Percentiles rank a stretch among this genome's conserved stretches.
phyloP scores from a whole-genome alignment of 2,329 filamentous ascomycete species.

The Remersonia thermophila region DNA sequence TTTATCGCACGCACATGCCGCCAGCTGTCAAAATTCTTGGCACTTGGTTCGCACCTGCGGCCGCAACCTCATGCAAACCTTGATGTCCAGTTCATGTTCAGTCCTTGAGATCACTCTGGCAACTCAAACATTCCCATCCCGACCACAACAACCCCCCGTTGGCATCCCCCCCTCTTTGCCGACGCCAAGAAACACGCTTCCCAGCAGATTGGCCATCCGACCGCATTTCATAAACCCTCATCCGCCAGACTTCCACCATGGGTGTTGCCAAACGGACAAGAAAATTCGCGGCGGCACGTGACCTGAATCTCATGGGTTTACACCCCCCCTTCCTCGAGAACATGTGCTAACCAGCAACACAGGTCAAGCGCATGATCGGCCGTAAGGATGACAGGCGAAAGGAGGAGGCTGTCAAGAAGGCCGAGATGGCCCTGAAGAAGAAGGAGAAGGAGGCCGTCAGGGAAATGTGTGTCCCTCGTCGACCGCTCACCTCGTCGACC shows the following conservation, averaged over 20 bases:
- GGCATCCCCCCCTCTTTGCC: no score
- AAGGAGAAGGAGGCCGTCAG: constrained; percentile 48
- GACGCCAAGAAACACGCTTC: no score
- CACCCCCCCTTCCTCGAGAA: constrained; percentile 9
- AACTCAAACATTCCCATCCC: no score
- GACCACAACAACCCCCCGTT: no score
- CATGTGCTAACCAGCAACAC: constrained; percentile 10
- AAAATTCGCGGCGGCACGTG: constrained; percentile 57
- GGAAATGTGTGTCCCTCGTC: constrained; percentile 43
- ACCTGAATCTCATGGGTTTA: constrained; percentile 1
- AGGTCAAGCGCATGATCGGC: constrained; percentile 73
- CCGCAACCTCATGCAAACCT: background rate
- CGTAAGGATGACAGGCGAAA: constrained; percentile 70
- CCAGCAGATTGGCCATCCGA: no score
- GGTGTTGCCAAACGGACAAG: constrained; percentile 80
- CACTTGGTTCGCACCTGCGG: background rate
- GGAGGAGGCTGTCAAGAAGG: constrained; percentile 36
- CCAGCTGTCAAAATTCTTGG: constrained; percentile 4
- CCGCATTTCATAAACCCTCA: no score
- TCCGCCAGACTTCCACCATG: constrained; percentile 39
- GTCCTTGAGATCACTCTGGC: background rate
- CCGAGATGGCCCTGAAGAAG: constrained; percentile 24
- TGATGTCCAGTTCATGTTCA: background rate
- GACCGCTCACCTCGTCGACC: background rate
- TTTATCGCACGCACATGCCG: background rate